Evolutionary conservation across 176 grass and related monocot genomes (phyloP).

Genomic region (Oryza longistaminata): DNA sequence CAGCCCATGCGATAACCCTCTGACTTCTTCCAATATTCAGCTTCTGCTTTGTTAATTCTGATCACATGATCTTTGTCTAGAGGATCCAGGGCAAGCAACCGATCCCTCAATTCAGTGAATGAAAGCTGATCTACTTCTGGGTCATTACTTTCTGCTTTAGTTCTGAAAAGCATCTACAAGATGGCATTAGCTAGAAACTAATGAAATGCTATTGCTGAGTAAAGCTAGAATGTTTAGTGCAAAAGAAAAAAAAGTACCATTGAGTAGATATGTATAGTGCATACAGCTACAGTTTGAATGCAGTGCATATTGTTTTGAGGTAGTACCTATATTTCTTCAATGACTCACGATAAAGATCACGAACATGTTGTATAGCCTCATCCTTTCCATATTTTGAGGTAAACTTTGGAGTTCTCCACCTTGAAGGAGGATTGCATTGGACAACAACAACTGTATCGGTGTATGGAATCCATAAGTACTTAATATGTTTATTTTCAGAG

Average conservation of each 20-base stretch:
- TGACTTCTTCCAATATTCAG: constrained; percentile 92
- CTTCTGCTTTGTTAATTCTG: constrained; percentile 92
- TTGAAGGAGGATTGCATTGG: constrained; percentile 79
- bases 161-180: constrained; percentile 78
- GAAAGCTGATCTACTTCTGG: constrained; percentile 69
- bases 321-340: constrained; percentile 65
- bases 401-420: constrained; percentile 69
- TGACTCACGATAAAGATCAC: constrained; percentile 79
- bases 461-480: constrained; percentile 86
- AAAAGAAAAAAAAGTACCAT: constrained; percentile 5
- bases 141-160: constrained; percentile 60
- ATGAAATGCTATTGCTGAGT: constrained; percentile 23
- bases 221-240: constrained; percentile 27
- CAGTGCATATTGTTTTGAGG: neutral
- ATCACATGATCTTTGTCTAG: constrained; percentile 77
- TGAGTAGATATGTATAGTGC: constrained; percentile 1
- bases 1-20: constrained; percentile 92
- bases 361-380: constrained; percentile 75
- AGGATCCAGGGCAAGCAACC: constrained; percentile 84
- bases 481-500: constrained; percentile 82
- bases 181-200: constrained; percentile 37
- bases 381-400: constrained; percentile 75
- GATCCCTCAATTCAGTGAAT: constrained; percentile 87
- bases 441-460: constrained; percentile 78
- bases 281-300: neutral